phyloP scores from a whole-genome alignment of 2,329 filamentous ascomycete species.

The Fusarium hostae region DNA sequence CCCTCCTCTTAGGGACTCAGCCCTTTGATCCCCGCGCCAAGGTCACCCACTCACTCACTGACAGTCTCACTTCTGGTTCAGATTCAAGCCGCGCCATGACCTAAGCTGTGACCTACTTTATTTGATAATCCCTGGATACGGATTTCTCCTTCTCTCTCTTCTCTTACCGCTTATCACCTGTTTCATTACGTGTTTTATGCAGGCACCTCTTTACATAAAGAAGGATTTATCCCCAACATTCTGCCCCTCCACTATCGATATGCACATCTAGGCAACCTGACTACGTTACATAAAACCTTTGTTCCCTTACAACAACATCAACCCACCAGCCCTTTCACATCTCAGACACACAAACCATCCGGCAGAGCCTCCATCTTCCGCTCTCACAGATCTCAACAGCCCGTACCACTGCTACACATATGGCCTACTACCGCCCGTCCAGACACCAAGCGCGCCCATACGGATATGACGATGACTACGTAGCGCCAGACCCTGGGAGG shows the following conservation, averaged over 20 bases:
- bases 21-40: constrained; percentile 8
- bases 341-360: neutral
- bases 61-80: constrained; percentile 4
- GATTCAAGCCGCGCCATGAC: constrained; percentile 5
- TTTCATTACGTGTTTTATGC: constrained; percentile 6
- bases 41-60: constrained; percentile 9
- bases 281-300: constrained; percentile 3
- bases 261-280: constrained; percentile 1
- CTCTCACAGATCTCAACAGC: neutral
- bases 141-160: neutral
- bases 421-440: constrained; percentile 42
- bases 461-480: constrained; percentile 43
- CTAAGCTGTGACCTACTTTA: constrained; percentile 1
- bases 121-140: constrained; percentile 9
- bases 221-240: constrained; percentile 22
- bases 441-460: constrained; percentile 39
- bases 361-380: neutral
- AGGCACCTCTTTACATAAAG: constrained; percentile 36
- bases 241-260: constrained; percentile 19
- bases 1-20: constrained; percentile 13
- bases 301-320: neutral
- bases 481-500: constrained; percentile 33
- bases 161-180: constrained; percentile 21
- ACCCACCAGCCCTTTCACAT: neutral
- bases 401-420: constrained; percentile 13